A percentile compares a stretch with the other conserved stretches of the same genome.
Evolutionary conservation across 1,139 yeast species (phyloP).

Genomic region (Debaryomyces sp.): DNA sequence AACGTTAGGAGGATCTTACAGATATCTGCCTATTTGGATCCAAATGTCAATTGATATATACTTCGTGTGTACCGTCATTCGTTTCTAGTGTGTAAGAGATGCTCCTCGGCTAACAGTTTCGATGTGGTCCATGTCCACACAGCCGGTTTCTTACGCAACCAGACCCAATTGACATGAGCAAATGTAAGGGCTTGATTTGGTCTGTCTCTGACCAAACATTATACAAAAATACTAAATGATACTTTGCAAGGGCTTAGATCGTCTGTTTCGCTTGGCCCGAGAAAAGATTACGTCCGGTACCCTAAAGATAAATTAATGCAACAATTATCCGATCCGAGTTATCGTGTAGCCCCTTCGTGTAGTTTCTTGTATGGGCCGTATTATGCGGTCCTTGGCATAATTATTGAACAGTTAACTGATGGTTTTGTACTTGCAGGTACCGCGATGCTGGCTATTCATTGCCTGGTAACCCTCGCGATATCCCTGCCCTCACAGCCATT

Average conservation of each 20-base stretch:
- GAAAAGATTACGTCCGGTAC: neutral
- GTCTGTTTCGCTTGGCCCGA: neutral
- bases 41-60: neutral
- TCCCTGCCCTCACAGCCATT: neutral
- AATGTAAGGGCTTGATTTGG: neutral
- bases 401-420: neutral
- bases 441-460: neutral
- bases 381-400: neutral
- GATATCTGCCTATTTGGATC: neutral
- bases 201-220: neutral
- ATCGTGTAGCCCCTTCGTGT: neutral
- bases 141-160: neutral
- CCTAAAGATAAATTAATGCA: slow-evolving; percentile 12
- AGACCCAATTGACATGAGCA: neutral
- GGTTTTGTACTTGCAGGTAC: neutral
- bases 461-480: neutral
- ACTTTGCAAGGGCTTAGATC: slow-evolving; percentile 11
- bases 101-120: slow-evolving; percentile 19
- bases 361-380: neutral
- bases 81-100: neutral
- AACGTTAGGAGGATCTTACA: neutral
- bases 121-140: neutral
- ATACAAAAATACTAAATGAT: neutral
- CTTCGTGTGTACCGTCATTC: neutral
- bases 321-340: neutral